phyloP scores from a whole-genome alignment of 1,284 basidiomycete species.

The Rhodofomes roseus region DNA sequence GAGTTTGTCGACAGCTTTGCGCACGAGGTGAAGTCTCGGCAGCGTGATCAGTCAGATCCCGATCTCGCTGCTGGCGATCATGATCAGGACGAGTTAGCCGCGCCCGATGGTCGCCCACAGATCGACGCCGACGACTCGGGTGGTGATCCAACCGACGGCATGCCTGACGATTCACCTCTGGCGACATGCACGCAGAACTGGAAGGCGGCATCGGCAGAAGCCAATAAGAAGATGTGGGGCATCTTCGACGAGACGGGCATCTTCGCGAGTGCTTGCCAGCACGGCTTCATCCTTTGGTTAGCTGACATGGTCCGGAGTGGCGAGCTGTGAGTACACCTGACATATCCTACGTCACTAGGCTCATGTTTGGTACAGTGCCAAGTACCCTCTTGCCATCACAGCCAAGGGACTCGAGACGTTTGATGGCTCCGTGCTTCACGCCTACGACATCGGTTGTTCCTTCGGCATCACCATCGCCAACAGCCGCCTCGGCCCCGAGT shows the following conservation, averaged over 20 bases:
- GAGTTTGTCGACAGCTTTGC: constrained; percentile 28
- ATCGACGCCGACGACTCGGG: too few relatives aligned
- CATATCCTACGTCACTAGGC: constrained; percentile 9
- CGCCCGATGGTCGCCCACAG: too few relatives aligned
- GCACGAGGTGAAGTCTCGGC: constrained; percentile 22
- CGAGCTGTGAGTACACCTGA: constrained; percentile 24
- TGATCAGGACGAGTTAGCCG: too few relatives aligned
- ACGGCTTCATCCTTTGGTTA: constrained; percentile 22
- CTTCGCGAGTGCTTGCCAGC: constrained; percentile 28
- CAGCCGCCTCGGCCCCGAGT: constrained; percentile 1
- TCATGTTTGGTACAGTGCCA: constrained; percentile 22
- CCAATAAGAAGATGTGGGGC: constrained; percentile 27
- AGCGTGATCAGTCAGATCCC: too few relatives aligned
- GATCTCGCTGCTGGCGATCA: too few relatives aligned
- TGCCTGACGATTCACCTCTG: not conserved
- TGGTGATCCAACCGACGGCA: too few relatives aligned
- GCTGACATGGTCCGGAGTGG: constrained; percentile 29
- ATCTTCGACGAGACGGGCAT: constrained; percentile 31
- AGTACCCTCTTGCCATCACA: constrained; percentile 29
- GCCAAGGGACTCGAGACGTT: constrained; percentile 19
- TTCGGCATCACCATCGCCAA: not conserved
- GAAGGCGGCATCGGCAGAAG: constrained; percentile 28
- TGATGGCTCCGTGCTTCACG: not conserved
- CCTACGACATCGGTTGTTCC: constrained; percentile 8
- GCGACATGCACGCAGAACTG: constrained; percentile 30